These are phyloP conservation scores for Sedum album DNA, from an alignment of 164 flowering plant species.

Conservation along the genomic window DNA sequence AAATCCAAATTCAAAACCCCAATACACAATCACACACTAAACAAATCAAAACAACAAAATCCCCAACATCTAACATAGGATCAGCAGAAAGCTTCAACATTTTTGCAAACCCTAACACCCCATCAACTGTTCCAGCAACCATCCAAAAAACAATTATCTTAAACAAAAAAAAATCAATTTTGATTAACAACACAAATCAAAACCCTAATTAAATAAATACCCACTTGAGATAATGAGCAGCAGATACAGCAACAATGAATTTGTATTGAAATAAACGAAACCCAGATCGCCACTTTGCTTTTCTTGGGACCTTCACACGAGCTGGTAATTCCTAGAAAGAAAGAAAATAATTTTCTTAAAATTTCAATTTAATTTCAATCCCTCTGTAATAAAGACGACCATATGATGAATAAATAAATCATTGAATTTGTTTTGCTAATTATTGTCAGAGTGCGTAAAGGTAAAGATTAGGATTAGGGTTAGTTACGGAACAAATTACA, in stretches of 20 bases:
- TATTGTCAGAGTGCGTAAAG: not conserved
- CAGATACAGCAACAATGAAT: not conserved
- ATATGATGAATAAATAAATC: not conserved
- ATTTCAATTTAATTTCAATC: not conserved
- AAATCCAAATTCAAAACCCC: not conserved
- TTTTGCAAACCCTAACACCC: conserved; percentile 2
- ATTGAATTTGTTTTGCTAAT: not conserved
- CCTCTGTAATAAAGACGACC: conserved; percentile 4
- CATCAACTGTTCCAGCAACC: conserved; percentile 3
- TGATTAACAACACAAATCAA: conserved; percentile 7
- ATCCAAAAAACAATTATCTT: conserved; percentile 1
- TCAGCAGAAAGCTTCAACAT: conserved; percentile 6
- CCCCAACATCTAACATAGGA: not conserved
- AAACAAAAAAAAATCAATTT: not conserved
- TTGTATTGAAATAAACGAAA: conserved; percentile 14
- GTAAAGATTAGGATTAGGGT: conserved; percentile 1
- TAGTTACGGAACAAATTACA: conserved; percentile 4
- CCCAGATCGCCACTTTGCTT: conserved; percentile 31
- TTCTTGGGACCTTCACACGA: conserved; percentile 15
- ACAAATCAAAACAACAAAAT: not conserved
- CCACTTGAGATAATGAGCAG: conserved; percentile 6
- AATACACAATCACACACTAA: not conserved
- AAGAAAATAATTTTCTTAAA: not conserved
- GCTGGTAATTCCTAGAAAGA: conserved; percentile 9
- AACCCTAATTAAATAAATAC: conserved; percentile 5